Evolutionary conservation across 345 rosid genomes (phyloP).

Genomic region (Cardiospermum halicacabum): DNA sequence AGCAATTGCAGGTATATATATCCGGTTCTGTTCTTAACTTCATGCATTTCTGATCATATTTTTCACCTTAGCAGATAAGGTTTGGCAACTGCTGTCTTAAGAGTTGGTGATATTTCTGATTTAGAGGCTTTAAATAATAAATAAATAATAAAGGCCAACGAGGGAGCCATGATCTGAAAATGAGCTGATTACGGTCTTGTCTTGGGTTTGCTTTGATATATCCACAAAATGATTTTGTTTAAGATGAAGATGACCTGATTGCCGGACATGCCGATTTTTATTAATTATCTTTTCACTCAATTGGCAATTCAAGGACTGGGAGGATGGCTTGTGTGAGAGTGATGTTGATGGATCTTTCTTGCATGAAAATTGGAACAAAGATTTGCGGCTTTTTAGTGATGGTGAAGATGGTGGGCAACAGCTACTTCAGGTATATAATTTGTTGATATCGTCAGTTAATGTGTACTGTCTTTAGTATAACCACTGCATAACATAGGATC

Average conservation of each 20-base stretch:
- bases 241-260: background rate
- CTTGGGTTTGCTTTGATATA: background rate
- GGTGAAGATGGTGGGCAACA: constrained; percentile 86
- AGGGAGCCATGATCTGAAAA: background rate
- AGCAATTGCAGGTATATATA: constrained; percentile 64
- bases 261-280: background rate
- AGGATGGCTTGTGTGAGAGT: constrained; percentile 81
- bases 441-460: background rate
- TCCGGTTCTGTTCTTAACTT: background rate
- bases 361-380: constrained; percentile 91
- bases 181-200: background rate
- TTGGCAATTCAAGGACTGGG: constrained; percentile 71
- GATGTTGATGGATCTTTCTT: constrained; percentile 88
- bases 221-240: constrained; percentile 1
- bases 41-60: background rate
- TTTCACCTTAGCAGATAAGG: background rate
- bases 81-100: too few relatives aligned
- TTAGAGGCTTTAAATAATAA: background rate
- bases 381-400: constrained; percentile 63
- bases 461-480: background rate
- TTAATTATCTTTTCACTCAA: constrained; percentile 7
- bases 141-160: background rate
- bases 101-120: background rate
- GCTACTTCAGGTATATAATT: constrained; percentile 63
- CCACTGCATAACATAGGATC: background rate